Conservation (phyloP, 345 rosid species). For the Excoecaria cochinchinensis region DNA sequence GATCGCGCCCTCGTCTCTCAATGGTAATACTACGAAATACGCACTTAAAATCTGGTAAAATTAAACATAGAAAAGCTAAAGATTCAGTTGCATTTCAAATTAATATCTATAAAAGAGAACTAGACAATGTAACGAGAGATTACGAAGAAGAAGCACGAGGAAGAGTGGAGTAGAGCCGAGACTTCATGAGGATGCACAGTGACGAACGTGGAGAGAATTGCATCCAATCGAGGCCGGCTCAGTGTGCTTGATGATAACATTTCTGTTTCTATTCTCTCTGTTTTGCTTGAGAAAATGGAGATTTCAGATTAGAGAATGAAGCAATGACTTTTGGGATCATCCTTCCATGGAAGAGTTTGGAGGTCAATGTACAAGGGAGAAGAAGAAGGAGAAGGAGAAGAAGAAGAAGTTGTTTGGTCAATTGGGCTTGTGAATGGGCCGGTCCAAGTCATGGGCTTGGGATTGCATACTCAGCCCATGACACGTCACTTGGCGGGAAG, state of each 20-base stretch:
- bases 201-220: constrained; percentile 60
- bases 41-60: constrained; percentile 70
- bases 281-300: background rate
- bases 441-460: background rate
- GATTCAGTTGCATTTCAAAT: background rate
- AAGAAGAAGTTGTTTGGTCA: too few species aligned
- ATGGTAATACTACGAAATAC: constrained; percentile 81
- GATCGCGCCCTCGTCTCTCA: constrained; percentile 90
- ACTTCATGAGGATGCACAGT: constrained; percentile 79
- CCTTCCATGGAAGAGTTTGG: too few species aligned
- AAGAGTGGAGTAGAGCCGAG: constrained; percentile 67
- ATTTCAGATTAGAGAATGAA: background rate
- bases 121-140: background rate
- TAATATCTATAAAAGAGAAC: background rate
- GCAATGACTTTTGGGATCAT: too few species aligned
- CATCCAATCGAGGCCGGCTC: constrained; percentile 44
- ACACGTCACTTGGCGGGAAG: background rate
- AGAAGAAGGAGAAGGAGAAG: too few species aligned
- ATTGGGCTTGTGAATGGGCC: background rate
- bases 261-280: background rate
- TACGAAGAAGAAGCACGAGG: constrained; percentile 92
- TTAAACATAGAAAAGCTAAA: background rate
- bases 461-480: background rate
- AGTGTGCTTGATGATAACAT: background rate
- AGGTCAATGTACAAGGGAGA: too few species aligned